Evolutionary conservation across 345 rosid genomes (phyloP), one percentile per base, ranked within the genome.

Genomic region (Linum tenue): DNA sequence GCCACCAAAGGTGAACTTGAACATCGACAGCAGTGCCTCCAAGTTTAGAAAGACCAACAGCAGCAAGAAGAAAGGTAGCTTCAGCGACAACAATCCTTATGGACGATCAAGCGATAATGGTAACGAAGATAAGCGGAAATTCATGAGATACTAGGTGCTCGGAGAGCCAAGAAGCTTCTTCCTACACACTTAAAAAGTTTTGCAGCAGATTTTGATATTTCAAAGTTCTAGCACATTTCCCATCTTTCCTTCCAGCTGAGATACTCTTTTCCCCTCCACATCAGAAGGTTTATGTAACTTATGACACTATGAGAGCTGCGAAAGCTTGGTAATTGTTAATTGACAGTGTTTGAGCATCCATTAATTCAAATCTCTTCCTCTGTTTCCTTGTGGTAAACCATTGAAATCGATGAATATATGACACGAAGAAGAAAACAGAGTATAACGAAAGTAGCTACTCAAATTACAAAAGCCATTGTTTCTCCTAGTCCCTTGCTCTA

Each of bases 1-100:
- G 37, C 97, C 97, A 2, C 97, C 97, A 0, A 94, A 91, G 78
- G 92, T 91, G 75, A 84, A 77, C 71, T 84, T 94, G 70, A 80
- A 75, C 75, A 86, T 94, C 5, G 99, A 95, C 66, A 91, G 97
- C 77, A 85, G 77, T 53, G 90, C 97, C 3, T 85, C 97, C 38
- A 94, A 94, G 72, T 84, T 82, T 41, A 88, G 91, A 82, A 88
- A 85, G 83, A 84, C 84, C 55, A 36, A 43, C 2, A 80, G 1
- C 31, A 22, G 31, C 31, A 22, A 22, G 31, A 22, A 73, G 15
- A 85, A 91, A 63, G 78, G 83, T 70, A 67, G 76, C 69, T 88
- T 94, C 75, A 84, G 83, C 65, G 86, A 82, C 68, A 76, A 76
- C 83, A 88, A 69, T 64, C 99, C 99, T 37, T 57, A 57, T 12